These are phyloP conservation scores for Spongispora temasekensis DNA, from an alignment of 1,284 basidiomycete genomes.

Conservation along the genomic window DNA sequence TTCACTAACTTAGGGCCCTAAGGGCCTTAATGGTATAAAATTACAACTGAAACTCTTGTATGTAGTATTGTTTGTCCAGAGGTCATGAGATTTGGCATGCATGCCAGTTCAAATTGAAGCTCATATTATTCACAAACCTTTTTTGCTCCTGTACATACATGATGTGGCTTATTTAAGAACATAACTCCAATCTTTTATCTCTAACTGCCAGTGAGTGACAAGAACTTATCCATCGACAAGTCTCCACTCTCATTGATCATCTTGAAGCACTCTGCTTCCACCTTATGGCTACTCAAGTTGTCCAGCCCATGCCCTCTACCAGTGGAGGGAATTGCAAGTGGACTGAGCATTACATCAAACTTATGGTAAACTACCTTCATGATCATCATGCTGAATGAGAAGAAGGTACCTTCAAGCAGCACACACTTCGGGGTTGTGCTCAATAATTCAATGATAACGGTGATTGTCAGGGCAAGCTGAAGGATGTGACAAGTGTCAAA, in stretches of 20 bases:
- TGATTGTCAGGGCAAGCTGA: neutral
- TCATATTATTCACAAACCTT: neutral
- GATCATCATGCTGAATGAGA: neutral
- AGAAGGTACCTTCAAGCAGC: neutral
- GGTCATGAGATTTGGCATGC: neutral
- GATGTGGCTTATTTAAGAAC: neutral
- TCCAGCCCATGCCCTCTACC: too few species aligned
- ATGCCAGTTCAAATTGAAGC: neutral
- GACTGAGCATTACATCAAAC: neutral
- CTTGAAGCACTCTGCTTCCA: neutral
- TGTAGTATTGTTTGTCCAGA: neutral
- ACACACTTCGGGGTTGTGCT: neutral
- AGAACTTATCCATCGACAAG: neutral
- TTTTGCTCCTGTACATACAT: neutral
- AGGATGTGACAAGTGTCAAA: neutral
- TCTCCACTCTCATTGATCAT: neutral
- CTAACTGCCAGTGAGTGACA: neutral
- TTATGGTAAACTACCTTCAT: neutral
- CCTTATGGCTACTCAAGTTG: neutral
- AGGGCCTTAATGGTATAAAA: neutral
- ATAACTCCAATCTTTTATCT: neutral
- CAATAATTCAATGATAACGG: neutral
- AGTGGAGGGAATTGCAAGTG: neutral
- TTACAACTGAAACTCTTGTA: neutral
- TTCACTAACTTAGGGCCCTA: too few species aligned